Conservation (phyloP, 495 filamentous ascomycete species). For the Pyronema omphalodes region DNA sequence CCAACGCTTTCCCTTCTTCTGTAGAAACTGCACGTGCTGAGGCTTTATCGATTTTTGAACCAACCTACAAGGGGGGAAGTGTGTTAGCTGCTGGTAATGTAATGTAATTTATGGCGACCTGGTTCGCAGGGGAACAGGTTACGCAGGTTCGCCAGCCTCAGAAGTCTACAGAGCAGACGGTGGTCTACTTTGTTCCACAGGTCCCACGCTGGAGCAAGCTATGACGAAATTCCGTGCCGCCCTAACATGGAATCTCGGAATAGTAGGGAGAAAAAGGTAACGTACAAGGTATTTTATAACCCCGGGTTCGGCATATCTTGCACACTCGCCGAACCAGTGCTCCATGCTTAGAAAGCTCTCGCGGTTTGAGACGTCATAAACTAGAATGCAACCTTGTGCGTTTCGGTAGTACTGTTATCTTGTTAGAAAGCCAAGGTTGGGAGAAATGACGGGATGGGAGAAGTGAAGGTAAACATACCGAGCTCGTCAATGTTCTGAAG, state of each 20-base stretch:
- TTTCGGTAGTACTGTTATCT: conserved; percentile 35
- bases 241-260: neutral
- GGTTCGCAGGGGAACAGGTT: too few relatives aligned
- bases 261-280: neutral
- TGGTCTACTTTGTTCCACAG: too few relatives aligned
- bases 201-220: neutral
- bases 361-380: conserved; percentile 40
- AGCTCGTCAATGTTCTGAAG: conserved; percentile 41
- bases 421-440: neutral
- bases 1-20: conserved; percentile 35
- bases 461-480: conserved; percentile 1
- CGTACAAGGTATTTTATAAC: conserved; percentile 36
- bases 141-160: too few relatives aligned
- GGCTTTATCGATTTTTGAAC: conserved; percentile 36
- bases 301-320: conserved; percentile 33
- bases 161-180: too few relatives aligned
- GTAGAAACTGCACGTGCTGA: conserved; percentile 31
- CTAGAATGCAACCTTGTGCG: conserved; percentile 39
- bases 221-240: neutral
- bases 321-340: conserved; percentile 40
- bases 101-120: neutral
- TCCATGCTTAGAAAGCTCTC: conserved; percentile 39
- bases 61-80: conserved; percentile 29
- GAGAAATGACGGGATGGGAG: neutral
- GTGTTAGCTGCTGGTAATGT: conserved; percentile 1